Conservation (phyloP, 208 protist genomes). For the Leishmania arabica region DNA sequence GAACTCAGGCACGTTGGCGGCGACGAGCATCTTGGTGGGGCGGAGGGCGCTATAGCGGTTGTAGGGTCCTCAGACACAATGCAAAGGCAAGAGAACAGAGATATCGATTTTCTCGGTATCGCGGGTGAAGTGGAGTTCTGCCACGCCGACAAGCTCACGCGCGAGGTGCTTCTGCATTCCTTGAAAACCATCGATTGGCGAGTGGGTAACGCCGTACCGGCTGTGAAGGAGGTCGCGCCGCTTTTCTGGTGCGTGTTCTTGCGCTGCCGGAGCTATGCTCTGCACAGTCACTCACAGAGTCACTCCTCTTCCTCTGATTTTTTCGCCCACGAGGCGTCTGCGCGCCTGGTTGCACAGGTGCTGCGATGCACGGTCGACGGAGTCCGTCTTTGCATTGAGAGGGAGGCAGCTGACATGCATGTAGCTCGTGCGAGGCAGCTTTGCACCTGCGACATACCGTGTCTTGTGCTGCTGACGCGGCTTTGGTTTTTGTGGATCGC, state of each 20-base stretch:
- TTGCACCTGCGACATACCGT: slow-evolving; percentile 16
- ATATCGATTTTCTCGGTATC: background rate
- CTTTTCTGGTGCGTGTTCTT: slow-evolving; percentile 23
- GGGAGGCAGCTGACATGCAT: slow-evolving; percentile 20
- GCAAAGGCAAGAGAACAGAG: background rate
- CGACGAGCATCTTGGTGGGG: background rate
- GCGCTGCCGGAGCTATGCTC: slow-evolving; percentile 23
- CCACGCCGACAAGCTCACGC: slow-evolving; percentile 15
- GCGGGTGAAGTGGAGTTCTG: slow-evolving; percentile 6
- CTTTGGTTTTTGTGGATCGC: slow-evolving; percentile 23
- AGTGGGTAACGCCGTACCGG: slow-evolving; percentile 17
- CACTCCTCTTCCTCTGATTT: background rate
- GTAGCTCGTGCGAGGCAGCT: slow-evolving; percentile 22
- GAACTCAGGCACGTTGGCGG: background rate
- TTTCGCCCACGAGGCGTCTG: slow-evolving; percentile 9
- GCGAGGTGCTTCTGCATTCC: slow-evolving; percentile 27
- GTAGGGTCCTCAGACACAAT: background rate
- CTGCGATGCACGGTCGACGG: slow-evolving; percentile 18
- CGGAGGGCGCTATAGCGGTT: background rate
- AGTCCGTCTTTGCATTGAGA: slow-evolving; percentile 9
- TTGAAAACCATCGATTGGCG: slow-evolving; percentile 24
- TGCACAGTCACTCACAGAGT: background rate
- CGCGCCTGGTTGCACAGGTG: slow-evolving; percentile 11
- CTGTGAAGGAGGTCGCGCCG: slow-evolving; percentile 18
- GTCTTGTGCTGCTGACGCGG: slow-evolving; percentile 23